Evolutionary conservation across 148 eudicot genomes (phyloP), one percentile per base, ranked within the genome.

Genomic region (Rhododendron mucronatum): DNA sequence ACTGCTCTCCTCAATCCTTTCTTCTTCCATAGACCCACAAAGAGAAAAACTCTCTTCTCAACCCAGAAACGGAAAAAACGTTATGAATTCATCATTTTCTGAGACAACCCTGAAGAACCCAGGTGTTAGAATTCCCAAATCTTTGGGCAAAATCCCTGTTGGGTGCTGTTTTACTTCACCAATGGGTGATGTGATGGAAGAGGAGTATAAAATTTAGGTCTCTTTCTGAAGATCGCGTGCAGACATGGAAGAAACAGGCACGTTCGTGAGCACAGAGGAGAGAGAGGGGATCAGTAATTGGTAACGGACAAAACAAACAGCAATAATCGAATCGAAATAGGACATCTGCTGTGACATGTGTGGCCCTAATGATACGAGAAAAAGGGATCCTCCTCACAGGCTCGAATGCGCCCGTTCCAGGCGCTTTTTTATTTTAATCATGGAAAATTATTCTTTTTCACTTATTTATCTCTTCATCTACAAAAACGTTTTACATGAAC

Each of bases 1-100:
- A 79, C 90, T 90, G 83, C 80, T 87, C 81, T 94, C 98, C 85
- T 92, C 96, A 78, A 91, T 91, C 87, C 87, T 88, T 59, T 93
- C 97, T 77, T 89, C 92, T 63, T 89, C 94, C 96, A 92, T 92
- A 83, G 33, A 77, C 71, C 84, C 83, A 26, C 82, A 78, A 78
- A 30, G 21, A 35, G n/a, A 75, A 65, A 67, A 82, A 83, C 3
- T 28, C 84, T 67, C 30, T 18, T 37, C 75, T 47, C 37, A 14
- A 35, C 44, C 41, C 21, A 80, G 71, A 57, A 81, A 35, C 35
- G 21, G 20, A 35, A 45, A 28, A 61, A 61, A 57, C 0, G 9
- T 5, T 33, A 37, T 15, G 5, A 82, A 57, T 53, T 8, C 65
- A 5, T n/a, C 67, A 44, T 41, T 30, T 30, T 53, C n/a, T 28